Evolutionary conservation across 768 basidiomycete genomes (phyloP).

Genomic region (Chalciporus pseudorubinellus): DNA sequence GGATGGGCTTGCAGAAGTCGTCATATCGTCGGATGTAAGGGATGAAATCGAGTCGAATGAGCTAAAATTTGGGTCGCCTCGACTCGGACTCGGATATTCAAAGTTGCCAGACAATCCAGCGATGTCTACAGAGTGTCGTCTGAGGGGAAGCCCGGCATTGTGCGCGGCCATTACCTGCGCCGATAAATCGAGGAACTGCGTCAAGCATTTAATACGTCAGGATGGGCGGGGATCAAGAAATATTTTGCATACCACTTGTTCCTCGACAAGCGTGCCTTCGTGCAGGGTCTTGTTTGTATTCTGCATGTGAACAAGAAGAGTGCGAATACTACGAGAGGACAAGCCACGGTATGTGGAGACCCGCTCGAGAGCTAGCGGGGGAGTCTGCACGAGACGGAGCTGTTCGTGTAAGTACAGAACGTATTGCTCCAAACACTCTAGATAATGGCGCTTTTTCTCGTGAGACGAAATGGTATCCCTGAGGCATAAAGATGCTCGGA

Average conservation of each 20-base stretch:
- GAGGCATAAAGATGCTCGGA: background rate
- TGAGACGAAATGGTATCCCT: constrained; percentile 77
- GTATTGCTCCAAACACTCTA: constrained; percentile 73
- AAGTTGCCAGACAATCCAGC: constrained; percentile 13
- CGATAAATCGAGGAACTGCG: constrained; percentile 31
- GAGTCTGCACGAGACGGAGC: constrained; percentile 46
- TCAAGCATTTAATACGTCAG: background rate
- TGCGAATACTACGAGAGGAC: constrained; percentile 64
- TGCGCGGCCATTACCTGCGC: constrained; percentile 28
- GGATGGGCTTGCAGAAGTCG: constrained; percentile 23
- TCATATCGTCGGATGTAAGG: constrained; percentile 14
- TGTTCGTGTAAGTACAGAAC: constrained; percentile 64
- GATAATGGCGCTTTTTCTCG: constrained; percentile 72
- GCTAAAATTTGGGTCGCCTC: constrained; percentile 2
- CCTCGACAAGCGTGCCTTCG: constrained; percentile 48
- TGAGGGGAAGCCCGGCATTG: constrained; percentile 21
- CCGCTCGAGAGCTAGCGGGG: constrained; percentile 48
- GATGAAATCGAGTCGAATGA: constrained; percentile 18
- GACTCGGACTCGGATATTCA: no score
- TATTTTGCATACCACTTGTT: constrained; percentile 45
- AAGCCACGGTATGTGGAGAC: constrained; percentile 53
- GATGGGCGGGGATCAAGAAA: background rate
- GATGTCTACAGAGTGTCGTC: constrained; percentile 33
- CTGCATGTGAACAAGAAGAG: constrained; percentile 70
- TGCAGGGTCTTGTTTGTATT: constrained; percentile 51